Conservation (phyloP, 2,329 filamentous ascomycete genomes). For the Fusarium sp. region DNA sequence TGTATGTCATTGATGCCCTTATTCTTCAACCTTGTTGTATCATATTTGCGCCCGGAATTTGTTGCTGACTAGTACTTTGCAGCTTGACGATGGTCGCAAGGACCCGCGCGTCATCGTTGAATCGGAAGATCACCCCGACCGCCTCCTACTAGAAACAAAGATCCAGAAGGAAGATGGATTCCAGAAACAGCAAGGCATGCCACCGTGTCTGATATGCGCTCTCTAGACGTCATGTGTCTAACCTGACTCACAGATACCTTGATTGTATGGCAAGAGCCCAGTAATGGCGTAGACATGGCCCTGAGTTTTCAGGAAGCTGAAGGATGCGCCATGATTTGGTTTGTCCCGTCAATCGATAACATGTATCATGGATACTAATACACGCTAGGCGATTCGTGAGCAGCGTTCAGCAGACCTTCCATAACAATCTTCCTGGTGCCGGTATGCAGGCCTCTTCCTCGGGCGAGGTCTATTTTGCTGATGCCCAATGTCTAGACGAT, state of each 20-base stretch:
- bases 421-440: conserved; percentile 69
- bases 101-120: conserved; percentile 92
- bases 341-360: conserved; percentile 45
- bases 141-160: conserved; percentile 87
- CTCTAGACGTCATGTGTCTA: conserved; percentile 45
- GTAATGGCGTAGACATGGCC: conserved; percentile 93
- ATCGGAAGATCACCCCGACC: conserved; percentile 90
- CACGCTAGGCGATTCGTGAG: conserved; percentile 87
- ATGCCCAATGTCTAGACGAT: conserved; percentile 73
- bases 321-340: conserved; percentile 95
- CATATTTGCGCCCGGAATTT: conserved; percentile 23
- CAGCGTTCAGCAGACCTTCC: conserved; percentile 83
- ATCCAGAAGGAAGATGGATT: conserved; percentile 96
- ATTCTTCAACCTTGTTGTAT: conserved; percentile 13
- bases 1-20: conserved; percentile 67
- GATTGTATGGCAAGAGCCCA: conserved; percentile 95
- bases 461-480: conserved; percentile 14
- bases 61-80: conserved; percentile 46
- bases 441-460: conserved; percentile 62
- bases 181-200: conserved; percentile 94
- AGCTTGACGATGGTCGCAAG: conserved; percentile 76
- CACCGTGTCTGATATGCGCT: conserved; percentile 15
- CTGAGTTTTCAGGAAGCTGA: conserved; percentile 98
- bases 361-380: conserved; percentile 39
- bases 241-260: conserved; percentile 80